These are phyloP conservation scores for Porosira glacialis DNA, from an alignment of 352 stramenopile species.

Conservation along the genomic window DNA sequence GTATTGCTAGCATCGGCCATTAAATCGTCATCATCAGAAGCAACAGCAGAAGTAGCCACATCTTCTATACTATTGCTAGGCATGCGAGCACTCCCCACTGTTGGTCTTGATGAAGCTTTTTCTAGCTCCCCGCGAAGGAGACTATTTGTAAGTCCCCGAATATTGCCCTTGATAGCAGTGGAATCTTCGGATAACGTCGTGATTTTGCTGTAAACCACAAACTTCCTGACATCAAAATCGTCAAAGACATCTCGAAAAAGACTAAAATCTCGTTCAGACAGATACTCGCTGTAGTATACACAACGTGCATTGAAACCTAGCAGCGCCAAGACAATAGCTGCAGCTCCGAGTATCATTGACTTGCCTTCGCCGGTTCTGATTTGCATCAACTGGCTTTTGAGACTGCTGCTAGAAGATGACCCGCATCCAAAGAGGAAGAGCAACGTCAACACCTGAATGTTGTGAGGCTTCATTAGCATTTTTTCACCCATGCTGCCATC, in stretches of 20 bases:
- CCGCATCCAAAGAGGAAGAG: constrained; percentile 67
- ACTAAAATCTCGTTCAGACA: constrained; percentile 56
- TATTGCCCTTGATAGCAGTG: constrained; percentile 64
- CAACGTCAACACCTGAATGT: constrained; percentile 71
- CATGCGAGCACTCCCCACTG: no score
- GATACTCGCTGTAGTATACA: constrained; percentile 75
- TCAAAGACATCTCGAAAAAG: constrained; percentile 69
- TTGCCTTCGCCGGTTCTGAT: constrained; percentile 76
- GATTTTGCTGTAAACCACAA: constrained; percentile 74
- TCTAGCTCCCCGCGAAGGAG: constrained; percentile 34
- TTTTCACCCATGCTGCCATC: constrained; percentile 45
- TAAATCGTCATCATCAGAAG: neutral
- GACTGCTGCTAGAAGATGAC: neutral
- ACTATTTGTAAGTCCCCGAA: constrained; percentile 51
- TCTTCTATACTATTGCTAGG: no score
- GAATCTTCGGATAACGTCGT: constrained; percentile 62
- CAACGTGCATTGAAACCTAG: constrained; percentile 64
- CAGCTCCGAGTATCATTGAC: constrained; percentile 69
- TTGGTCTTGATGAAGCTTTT: neutral
- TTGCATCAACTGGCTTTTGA: constrained; percentile 71
- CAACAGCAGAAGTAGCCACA: neutral
- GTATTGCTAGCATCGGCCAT: neutral
- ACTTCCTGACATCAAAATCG: constrained; percentile 45
- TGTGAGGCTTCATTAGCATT: constrained; percentile 68
- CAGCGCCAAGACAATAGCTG: constrained; percentile 48